Percentiles rank a stretch among this genome's conserved stretches.
These are phyloP conservation scores for Fusarium temperatum DNA, from an alignment of 2,329 filamentous ascomycete species.

Conservation along the genomic window DNA sequence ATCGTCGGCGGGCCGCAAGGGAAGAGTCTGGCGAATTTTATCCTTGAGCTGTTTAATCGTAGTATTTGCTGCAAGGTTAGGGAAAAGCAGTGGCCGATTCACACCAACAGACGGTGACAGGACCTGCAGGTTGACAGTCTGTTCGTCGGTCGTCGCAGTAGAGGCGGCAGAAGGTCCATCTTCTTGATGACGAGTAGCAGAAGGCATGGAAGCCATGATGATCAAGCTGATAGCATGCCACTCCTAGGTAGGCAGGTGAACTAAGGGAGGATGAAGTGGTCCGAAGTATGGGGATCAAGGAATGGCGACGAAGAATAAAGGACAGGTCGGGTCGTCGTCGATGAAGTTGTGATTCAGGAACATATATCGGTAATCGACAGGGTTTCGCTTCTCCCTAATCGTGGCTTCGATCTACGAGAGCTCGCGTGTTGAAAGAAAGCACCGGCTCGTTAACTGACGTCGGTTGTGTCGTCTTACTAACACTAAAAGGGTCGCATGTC, in stretches of 20 bases:
- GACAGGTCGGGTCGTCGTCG: constrained; percentile 4
- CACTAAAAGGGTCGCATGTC: constrained; percentile 34
- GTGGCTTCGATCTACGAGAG: constrained; percentile 24
- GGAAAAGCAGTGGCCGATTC: constrained; percentile 59
- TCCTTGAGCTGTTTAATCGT: constrained; percentile 67
- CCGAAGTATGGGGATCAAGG: constrained; percentile 7
- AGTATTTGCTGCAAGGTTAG: constrained; percentile 57
- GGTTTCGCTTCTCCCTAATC: constrained; percentile 2
- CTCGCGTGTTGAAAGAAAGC: constrained; percentile 21
- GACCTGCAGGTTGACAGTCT: constrained; percentile 64
- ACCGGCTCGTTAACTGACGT: constrained; percentile 34
- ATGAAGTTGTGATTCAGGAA: not conserved
- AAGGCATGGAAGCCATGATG: constrained; percentile 53
- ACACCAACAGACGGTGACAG: constrained; percentile 67
- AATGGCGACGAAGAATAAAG: not conserved
- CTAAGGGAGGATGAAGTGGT: constrained; percentile 13
- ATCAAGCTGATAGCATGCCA: constrained; percentile 43
- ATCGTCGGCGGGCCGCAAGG: constrained; percentile 60
- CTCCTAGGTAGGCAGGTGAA: constrained; percentile 14
- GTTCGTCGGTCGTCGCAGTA: constrained; percentile 43
- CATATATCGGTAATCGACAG: constrained; percentile 10
- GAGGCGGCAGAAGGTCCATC: constrained; percentile 13
- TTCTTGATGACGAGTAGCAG: constrained; percentile 40
- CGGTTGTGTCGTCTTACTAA: constrained; percentile 37
- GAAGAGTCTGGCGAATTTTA: constrained; percentile 62